Evolutionary conservation across 192 early-diverging fungal species (phyloP).

Genomic region (Jimgerdemannia lactiflua): DNA sequence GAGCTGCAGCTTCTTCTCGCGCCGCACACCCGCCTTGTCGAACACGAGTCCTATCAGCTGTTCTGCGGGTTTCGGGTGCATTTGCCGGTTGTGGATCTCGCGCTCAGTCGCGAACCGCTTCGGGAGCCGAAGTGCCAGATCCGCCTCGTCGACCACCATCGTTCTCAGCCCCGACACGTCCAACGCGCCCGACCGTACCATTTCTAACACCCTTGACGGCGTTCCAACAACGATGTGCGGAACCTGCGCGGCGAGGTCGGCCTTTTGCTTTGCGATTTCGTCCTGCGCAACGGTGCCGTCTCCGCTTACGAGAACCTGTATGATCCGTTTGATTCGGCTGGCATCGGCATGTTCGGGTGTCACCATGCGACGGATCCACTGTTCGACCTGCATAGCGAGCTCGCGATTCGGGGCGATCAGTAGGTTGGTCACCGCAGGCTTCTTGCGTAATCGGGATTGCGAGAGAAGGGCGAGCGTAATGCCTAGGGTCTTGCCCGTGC

Average conservation of each 20-base stretch:
- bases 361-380: constrained; percentile 38
- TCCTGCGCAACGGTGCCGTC: not conserved
- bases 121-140: constrained; percentile 50
- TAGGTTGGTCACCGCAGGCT: not conserved
- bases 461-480: constrained; percentile 38
- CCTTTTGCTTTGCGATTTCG: constrained; percentile 4
- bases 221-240: constrained; percentile 42
- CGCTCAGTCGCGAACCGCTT: constrained; percentile 41
- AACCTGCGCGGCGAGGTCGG: not conserved
- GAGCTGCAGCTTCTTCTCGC: constrained; percentile 38
- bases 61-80: constrained; percentile 47
- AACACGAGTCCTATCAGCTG: constrained; percentile 26
- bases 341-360: not conserved
- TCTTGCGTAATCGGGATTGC: constrained; percentile 17
- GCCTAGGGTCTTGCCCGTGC: constrained; percentile 58
- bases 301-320: not conserved
- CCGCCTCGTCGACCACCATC: constrained; percentile 49
- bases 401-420: not conserved
- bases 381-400: constrained; percentile 27
- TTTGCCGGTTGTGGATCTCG: constrained; percentile 29
- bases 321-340: not conserved
- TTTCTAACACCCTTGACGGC: constrained; percentile 27
- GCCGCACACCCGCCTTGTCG: constrained; percentile 14
- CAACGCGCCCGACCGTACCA: constrained; percentile 26
- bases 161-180: constrained; percentile 30